Evolutionary conservation across 805 yeast genomes (phyloP).

Genomic region (Gaillardinia entomophila): DNA sequence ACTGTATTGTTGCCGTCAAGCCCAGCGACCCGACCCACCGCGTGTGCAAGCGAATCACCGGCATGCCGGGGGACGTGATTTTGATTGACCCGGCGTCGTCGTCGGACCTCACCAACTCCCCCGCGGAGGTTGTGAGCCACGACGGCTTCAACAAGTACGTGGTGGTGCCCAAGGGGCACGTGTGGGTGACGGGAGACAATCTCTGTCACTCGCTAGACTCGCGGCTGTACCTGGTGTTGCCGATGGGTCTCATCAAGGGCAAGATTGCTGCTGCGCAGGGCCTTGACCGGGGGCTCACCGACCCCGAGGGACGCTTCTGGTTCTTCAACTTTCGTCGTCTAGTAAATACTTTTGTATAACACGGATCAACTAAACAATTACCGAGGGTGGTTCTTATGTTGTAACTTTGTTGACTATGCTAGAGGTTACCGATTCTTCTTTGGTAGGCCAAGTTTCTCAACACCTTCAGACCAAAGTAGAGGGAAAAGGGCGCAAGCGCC

Average conservation of each 20-base stretch:
- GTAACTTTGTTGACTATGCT: not conserved
- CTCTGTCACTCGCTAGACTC: conserved; percentile 83
- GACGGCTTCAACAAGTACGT: conserved; percentile 54
- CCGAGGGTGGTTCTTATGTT: not conserved
- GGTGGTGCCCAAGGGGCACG: conserved; percentile 87
- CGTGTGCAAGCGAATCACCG: conserved; percentile 90
- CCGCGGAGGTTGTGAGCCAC: conserved; percentile 17
- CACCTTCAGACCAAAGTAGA: conserved; percentile 62
- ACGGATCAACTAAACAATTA: conserved; percentile 9
- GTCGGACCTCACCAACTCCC: conserved; percentile 32
- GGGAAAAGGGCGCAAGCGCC: conserved; percentile 46
- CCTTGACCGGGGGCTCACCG: conserved; percentile 43
- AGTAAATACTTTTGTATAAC: conserved; percentile 43
- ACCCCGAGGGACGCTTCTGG: conserved; percentile 22
- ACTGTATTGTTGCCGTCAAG: conserved; percentile 78
- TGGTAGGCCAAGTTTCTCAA: conserved; percentile 41
- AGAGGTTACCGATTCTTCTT: conserved; percentile 22
- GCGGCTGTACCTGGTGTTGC: conserved; percentile 82
- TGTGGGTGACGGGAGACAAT: conserved; percentile 97
- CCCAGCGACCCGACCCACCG: conserved; percentile 84
- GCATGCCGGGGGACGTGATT: conserved; percentile 91
- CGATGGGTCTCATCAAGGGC: conserved; percentile 84
- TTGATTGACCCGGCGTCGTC: conserved; percentile 72
- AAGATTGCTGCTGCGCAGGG: conserved; percentile 68
- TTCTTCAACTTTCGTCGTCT: conserved; percentile 54